Evolutionary conservation across 2,329 filamentous ascomycete species (phyloP).

Genomic region (Colletotrichum scovillei): DNA sequence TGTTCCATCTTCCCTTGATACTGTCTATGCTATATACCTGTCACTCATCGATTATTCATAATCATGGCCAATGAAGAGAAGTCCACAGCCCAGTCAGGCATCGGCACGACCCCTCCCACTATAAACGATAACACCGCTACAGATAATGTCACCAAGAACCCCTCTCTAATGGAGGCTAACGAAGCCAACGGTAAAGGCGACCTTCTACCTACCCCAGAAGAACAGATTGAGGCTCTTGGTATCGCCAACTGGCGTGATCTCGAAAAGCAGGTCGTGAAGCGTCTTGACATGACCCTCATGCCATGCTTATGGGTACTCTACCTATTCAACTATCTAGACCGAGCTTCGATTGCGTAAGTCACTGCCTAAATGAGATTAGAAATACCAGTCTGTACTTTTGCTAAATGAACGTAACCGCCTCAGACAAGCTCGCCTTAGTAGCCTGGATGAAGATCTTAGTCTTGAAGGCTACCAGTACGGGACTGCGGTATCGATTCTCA

Average conservation of each 20-base stretch:
- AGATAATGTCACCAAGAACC: slow-evolving; percentile 16
- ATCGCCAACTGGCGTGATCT: slow-evolving; percentile 37
- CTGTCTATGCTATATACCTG: too few relatives aligned
- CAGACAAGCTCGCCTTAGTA: slow-evolving; percentile 40
- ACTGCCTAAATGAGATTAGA: rapidly evolving
- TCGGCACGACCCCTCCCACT: neutral
- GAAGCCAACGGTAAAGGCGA: neutral
- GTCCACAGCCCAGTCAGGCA: neutral
- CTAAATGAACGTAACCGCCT: neutral
- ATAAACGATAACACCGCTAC: neutral
- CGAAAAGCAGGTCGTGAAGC: slow-evolving; percentile 38
- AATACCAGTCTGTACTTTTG: too few relatives aligned
- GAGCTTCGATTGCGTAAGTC: slow-evolving; percentile 37
- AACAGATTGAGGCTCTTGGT: slow-evolving; percentile 38
- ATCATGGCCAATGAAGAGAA: slow-evolving; percentile 27
- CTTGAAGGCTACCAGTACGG: slow-evolving; percentile 41
- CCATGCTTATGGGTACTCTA: slow-evolving; percentile 39
- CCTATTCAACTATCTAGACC: slow-evolving; percentile 38
- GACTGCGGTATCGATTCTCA: slow-evolving; percentile 41
- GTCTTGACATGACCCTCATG: slow-evolving; percentile 38
- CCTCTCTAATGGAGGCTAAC: slow-evolving; percentile 19
- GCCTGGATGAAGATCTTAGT: slow-evolving; percentile 40
- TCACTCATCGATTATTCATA: neutral
- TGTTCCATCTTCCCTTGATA: too few relatives aligned
- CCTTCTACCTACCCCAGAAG: slow-evolving; percentile 29